Base-by-base conservation (phyloP, 169 alveolate genomes). In the Besnoitia besnoiti region DNA sequence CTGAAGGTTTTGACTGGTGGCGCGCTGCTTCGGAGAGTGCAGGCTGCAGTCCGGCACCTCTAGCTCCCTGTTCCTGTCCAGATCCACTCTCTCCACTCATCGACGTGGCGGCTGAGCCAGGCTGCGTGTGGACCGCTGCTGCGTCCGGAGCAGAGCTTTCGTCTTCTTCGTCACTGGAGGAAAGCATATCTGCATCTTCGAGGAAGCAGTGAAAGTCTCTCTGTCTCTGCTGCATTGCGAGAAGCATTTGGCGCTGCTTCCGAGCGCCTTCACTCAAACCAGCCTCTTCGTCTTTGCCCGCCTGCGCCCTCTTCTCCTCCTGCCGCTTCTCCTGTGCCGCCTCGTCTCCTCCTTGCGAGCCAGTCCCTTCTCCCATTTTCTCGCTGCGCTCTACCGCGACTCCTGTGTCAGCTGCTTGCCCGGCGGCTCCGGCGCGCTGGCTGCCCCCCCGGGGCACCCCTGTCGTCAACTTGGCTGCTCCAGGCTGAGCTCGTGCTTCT, bases 141-240 rank as follows among this genome's bases (percentile, higher is more conserved):
- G 55, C 5, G n/a, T 0, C 30, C 67, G 33, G 33, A n/a, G 30
- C 67, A 16, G 33, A 1, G 30, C 30, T 73, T 4, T 73, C 47
- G 27, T 73, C 82, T 19, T 7, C 82, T 19, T 10, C 82, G n/a
- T 30, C 44, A 42, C 82, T 73, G 27, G 16, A 39, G 44, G 82
- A 73, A 4, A 73, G 82, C 82, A 73, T 73, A n/a, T 77, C 87
- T 1, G 49, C 87, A 4, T 42, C 87, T 44, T 77, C 87, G 55
- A 77, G 87, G 59, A 77, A 77, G 4, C 59, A 37, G 40, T 27
- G n/a, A 55, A 77, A 77, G 55, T 37, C 87, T 39, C 59, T 37
- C 55, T 77, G 87, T 42, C 59, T 37, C 87, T 77, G 87, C 87
- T 77, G 87, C 49, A 77, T 39, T 21, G 87, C 59, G 37, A 37